Evolutionary conservation across 352 stramenopile species (phyloP).

Genomic region (Globisporangium parvum): DNA sequence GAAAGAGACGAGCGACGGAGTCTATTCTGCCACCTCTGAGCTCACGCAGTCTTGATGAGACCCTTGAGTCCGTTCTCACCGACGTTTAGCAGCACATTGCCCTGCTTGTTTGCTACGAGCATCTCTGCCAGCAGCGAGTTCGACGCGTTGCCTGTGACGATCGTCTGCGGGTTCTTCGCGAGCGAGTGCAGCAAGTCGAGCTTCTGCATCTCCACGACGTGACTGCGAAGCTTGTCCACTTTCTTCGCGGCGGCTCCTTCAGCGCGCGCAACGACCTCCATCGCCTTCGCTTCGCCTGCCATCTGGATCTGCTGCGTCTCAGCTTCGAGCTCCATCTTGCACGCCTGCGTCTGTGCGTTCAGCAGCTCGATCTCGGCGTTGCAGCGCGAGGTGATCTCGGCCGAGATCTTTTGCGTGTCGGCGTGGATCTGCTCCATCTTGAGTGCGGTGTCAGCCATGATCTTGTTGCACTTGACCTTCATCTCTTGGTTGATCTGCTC

Average conservation of each 20-base stretch:
- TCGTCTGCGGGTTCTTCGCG: no score
- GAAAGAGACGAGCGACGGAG: no score
- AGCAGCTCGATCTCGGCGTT: constrained; percentile 43
- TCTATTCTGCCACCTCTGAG: no score
- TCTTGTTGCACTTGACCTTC: constrained; percentile 37
- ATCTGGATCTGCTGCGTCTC: constrained; percentile 27
- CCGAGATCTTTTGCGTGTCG: constrained; percentile 38
- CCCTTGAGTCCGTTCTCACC: constrained; percentile 5
- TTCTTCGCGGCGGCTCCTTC: constrained; percentile 33
- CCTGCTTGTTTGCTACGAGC: constrained; percentile 48
- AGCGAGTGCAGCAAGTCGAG: constrained; percentile 16
- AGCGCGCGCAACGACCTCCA: constrained; percentile 38
- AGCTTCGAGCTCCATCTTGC: constrained; percentile 30
- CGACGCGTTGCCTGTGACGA: constrained; percentile 41
- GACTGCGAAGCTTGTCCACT: constrained; percentile 29
- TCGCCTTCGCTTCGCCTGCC: constrained; percentile 24
- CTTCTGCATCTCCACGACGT: constrained; percentile 39
- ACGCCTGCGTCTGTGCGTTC: constrained; percentile 24
- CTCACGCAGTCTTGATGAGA: no score
- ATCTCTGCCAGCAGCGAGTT: constrained; percentile 51
- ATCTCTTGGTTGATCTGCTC: constrained; percentile 52
- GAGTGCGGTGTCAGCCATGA: constrained; percentile 28
- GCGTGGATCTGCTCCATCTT: constrained; percentile 40
- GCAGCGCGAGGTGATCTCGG: constrained; percentile 31
- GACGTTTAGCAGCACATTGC: constrained; percentile 43